Percentiles rank a stretch among this genome's conserved stretches.
Evolutionary conservation across 495 filamentous ascomycete genomes (phyloP).

Genomic region (Penicillium soppii): DNA sequence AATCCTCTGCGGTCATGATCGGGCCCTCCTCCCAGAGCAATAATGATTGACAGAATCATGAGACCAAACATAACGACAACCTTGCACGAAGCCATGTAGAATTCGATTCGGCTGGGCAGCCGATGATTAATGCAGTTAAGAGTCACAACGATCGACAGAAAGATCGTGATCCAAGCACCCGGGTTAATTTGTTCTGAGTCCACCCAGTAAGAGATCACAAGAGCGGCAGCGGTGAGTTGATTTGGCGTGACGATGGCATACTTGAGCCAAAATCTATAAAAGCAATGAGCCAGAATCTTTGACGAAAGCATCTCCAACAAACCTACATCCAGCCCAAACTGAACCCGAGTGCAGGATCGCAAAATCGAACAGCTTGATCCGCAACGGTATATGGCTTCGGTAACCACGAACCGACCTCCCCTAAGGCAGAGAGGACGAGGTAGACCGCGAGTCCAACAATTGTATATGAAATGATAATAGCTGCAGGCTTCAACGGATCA

Average conservation of each 20-base stretch:
- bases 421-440: slow-evolving; percentile 59
- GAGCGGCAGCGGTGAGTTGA: slow-evolving; percentile 70
- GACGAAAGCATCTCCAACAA: not conserved
- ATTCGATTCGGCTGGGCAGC: slow-evolving; percentile 52
- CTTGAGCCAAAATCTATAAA: slow-evolving; percentile 53
- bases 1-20: slow-evolving; percentile 65
- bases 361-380: slow-evolving; percentile 60
- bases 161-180: slow-evolving; percentile 71
- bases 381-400: slow-evolving; percentile 56
- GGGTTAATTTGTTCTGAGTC: slow-evolving; percentile 59
- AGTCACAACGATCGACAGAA: slow-evolving; percentile 58
- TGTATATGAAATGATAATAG: slow-evolving; percentile 65
- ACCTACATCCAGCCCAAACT: slow-evolving; percentile 54
- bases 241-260: slow-evolving; percentile 78
- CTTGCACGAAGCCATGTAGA: slow-evolving; percentile 59
- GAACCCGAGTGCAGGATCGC: slow-evolving; percentile 64
- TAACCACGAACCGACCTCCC: slow-evolving; percentile 64
- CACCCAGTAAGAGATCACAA: slow-evolving; percentile 73
- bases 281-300: not conserved
- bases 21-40: slow-evolving; percentile 68
- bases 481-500: slow-evolving; percentile 40
- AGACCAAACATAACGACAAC: slow-evolving; percentile 66
- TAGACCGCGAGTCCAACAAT: slow-evolving; percentile 60
- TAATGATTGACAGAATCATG: slow-evolving; percentile 65
- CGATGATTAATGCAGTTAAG: slow-evolving; percentile 59